A percentile compares a stretch with the other conserved stretches of the same genome.
Evolutionary conservation across 2,329 filamentous ascomycete species (phyloP).

Genomic region (Trichophyton simii): DNA sequence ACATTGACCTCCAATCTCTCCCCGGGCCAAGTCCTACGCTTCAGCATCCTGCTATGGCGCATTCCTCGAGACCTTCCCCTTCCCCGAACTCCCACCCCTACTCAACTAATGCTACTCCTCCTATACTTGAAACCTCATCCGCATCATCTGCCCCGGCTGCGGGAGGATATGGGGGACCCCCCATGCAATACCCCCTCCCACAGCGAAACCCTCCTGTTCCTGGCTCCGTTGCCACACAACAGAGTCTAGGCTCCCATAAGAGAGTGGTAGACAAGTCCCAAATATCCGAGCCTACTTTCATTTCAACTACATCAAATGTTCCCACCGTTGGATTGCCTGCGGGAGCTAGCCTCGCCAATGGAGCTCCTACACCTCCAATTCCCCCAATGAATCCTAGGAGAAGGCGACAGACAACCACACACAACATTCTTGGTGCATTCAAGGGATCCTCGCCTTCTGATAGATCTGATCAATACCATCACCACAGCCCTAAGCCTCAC

Average conservation of each 20-base stretch:
- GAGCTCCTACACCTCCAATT: slow-evolving; percentile 38
- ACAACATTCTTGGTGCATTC: slow-evolving; percentile 29
- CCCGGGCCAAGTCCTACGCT: slow-evolving; percentile 16
- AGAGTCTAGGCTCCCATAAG: slow-evolving; percentile 34
- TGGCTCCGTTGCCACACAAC: slow-evolving; percentile 6
- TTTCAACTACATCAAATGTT: slow-evolving; percentile 44
- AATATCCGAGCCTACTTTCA: slow-evolving; percentile 48
- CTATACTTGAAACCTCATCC: slow-evolving; percentile 34
- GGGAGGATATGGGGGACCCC: slow-evolving; percentile 12
- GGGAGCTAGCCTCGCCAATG: slow-evolving; percentile 44
- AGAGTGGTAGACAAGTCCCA: slow-evolving; percentile 47
- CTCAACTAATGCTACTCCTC: slow-evolving; percentile 43
- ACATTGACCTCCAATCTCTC: slow-evolving; percentile 25
- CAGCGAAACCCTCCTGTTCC: slow-evolving; percentile 13
- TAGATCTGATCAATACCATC: slow-evolving; percentile 21
- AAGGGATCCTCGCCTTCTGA: slow-evolving; percentile 21
- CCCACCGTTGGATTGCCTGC: slow-evolving; percentile 46
- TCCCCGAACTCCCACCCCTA: slow-evolving; percentile 31
- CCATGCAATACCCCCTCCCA: slow-evolving; percentile 12
- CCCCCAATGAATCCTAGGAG: slow-evolving; percentile 50
- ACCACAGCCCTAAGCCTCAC: background rate
- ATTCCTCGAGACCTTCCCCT: slow-evolving; percentile 33
- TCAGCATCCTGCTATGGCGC: slow-evolving; percentile 25
- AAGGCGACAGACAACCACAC: slow-evolving; percentile 37
- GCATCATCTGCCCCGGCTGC: slow-evolving; percentile 30